Evolutionary conservation across 225 moss, liverwort and hornwort species (phyloP).

Genomic region (Pseudoscleropodium purum): DNA sequence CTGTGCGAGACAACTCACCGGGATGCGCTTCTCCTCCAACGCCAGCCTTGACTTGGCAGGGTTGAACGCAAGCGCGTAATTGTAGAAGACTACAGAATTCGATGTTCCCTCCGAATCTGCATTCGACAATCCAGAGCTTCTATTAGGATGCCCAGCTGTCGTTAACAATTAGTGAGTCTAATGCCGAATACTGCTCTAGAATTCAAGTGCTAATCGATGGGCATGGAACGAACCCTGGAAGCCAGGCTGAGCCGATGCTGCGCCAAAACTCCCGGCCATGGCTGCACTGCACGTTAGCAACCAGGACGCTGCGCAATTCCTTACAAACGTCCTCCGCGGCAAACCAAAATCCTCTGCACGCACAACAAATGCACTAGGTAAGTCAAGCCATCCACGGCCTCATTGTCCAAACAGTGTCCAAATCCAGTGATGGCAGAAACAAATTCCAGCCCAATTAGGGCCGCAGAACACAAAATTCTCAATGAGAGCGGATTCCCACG

Average conservation of each 20-base stretch:
- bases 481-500: neutral
- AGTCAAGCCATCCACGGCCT: neutral
- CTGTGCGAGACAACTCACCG: neutral
- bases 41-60: conserved; percentile 41
- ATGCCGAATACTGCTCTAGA: neutral
- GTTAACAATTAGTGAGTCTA: neutral
- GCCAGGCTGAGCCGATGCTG: conserved; percentile 9
- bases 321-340: conserved; percentile 26
- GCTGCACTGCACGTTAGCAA: conserved; percentile 35
- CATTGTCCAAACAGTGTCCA: neutral
- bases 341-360: conserved; percentile 15
- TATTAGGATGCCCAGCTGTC: neutral
- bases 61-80: conserved; percentile 38
- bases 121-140: neutral
- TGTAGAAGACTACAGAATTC: conserved; percentile 29
- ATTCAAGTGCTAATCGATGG: neutral
- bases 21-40: conserved; percentile 36
- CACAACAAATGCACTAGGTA: neutral
- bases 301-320: conserved; percentile 23
- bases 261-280: conserved; percentile 24
- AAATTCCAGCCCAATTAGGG: too few species aligned
- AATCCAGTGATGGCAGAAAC: too few species aligned
- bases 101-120: conserved; percentile 18
- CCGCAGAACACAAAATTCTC: neutral
- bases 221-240: neutral